phyloP scores from a whole-genome alignment of 2,329 filamentous ascomycete genomes.

The Exophiala sp. region DNA sequence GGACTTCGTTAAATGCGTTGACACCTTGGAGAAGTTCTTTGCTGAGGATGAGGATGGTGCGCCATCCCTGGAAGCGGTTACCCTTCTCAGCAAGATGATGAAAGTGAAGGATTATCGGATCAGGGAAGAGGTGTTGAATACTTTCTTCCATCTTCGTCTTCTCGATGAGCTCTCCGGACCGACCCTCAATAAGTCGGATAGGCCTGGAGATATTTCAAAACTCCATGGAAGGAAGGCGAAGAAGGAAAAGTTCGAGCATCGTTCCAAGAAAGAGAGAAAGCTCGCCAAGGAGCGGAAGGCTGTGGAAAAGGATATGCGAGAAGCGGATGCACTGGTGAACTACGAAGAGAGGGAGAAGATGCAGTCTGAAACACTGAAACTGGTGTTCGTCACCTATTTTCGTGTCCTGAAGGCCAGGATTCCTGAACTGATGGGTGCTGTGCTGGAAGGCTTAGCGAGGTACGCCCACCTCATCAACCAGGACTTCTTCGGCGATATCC shows the following conservation, averaged over 20 bases:
- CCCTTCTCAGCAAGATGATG: conserved; percentile 89
- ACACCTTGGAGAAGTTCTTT: conserved; percentile 76
- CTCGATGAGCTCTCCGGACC: conserved; percentile 73
- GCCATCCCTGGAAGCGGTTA: conserved; percentile 78
- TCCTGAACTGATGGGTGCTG: conserved; percentile 88
- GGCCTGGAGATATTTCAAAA: conserved; percentile 43
- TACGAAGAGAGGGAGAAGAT: conserved; percentile 90
- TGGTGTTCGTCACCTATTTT: conserved; percentile 94
- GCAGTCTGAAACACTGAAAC: conserved; percentile 90
- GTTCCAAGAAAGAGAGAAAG: conserved; percentile 84
- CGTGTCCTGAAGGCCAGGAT: conserved; percentile 79
- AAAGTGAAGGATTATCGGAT: conserved; percentile 75
- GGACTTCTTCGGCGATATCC: conserved; percentile 93
- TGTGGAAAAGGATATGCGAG: conserved; percentile 86
- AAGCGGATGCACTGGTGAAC: conserved; percentile 82
- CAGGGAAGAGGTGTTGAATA: conserved; percentile 79
- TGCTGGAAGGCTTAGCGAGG: conserved; percentile 86
- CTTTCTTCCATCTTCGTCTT: conserved; percentile 82
- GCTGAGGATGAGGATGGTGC: conserved; percentile 82
- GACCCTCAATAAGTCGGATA: conserved; percentile 69
- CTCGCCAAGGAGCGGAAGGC: conserved; percentile 75
- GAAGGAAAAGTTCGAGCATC: conserved; percentile 74
- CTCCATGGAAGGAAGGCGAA: conserved; percentile 51
- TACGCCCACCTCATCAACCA: conserved; percentile 98
- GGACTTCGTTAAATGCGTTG: conserved; percentile 70